Percentiles rank a stretch among this genome's conserved stretches.
These are phyloP conservation scores for Pueraria montana DNA, from an alignment of 306 rosid genomes.

Conservation along the genomic window DNA sequence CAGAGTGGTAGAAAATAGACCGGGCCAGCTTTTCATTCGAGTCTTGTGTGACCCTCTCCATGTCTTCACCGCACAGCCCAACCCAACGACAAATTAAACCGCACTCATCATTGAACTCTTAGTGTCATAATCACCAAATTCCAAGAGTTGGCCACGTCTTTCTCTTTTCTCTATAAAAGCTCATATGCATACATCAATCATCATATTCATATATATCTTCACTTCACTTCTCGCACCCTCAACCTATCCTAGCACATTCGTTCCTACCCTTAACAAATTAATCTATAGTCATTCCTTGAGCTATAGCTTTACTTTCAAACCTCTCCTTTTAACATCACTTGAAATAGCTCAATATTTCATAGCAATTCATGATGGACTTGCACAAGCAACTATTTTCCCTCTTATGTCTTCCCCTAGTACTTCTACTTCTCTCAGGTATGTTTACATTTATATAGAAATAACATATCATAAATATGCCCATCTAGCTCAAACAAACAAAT, in stretches of 20 bases:
- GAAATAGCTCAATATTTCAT: neutral
- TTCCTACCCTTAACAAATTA: too few relatives aligned
- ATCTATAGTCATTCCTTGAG: too few relatives aligned
- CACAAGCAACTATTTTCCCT: constrained; percentile 23
- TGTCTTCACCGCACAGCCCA: too few relatives aligned
- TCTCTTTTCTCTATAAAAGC: too few relatives aligned
- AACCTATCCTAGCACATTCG: too few relatives aligned
- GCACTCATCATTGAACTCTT: neutral
- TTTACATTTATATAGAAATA: neutral
- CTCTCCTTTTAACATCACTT: too few relatives aligned
- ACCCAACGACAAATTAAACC: too few relatives aligned
- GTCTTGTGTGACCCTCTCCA: neutral
- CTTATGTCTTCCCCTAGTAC: neutral
- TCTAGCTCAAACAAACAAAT: too few relatives aligned
- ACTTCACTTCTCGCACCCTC: neutral
- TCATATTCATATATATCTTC: too few relatives aligned
- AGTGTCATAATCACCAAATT: neutral
- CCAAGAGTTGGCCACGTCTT: neutral
- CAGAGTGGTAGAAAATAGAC: neutral
- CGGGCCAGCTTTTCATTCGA: neutral
- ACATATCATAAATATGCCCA: neutral
- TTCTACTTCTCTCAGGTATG: constrained; percentile 39
- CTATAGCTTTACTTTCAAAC: too few relatives aligned
- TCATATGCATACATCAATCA: too few relatives aligned
- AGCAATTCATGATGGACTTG: constrained; percentile 16